A percentile compares a stretch with the other conserved stretches of the same genome.
Conservation (phyloP, 306 rosid genomes). For the Fragaria nilgerrensis region DNA sequence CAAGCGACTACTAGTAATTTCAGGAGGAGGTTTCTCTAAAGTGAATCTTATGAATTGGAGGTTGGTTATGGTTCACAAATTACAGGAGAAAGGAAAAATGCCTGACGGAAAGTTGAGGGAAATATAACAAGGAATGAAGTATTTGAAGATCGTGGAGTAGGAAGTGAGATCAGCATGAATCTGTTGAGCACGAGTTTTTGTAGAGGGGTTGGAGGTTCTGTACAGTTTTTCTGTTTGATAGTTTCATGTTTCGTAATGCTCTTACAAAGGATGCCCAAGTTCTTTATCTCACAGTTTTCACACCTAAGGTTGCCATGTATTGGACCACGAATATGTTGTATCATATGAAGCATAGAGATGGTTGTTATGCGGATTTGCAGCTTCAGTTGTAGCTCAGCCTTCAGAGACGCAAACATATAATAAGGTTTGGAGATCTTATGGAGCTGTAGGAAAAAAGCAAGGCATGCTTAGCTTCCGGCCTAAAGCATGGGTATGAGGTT, state of each 20-base stretch:
- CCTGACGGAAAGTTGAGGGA: slow-evolving; percentile 2
- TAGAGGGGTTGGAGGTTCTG: slow-evolving; percentile 40
- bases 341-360: slow-evolving; percentile 18
- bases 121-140: not conserved
- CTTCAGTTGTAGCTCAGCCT: slow-evolving; percentile 19
- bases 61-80: slow-evolving; percentile 16
- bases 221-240: slow-evolving; percentile 35
- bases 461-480: slow-evolving; percentile 12
- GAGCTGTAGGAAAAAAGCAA: slow-evolving; percentile 25
- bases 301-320: not conserved
- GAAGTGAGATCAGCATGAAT: slow-evolving; percentile 23
- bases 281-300: slow-evolving; percentile 4
- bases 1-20: slow-evolving; percentile 83
- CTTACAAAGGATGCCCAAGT: slow-evolving; percentile 17
- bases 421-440: slow-evolving; percentile 24
- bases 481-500: slow-evolving; percentile 29
- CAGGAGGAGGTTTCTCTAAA: slow-evolving; percentile 63
- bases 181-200: slow-evolving; percentile 37
- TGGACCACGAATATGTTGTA: slow-evolving; percentile 11
- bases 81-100: not conserved
- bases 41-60: slow-evolving; percentile 15
- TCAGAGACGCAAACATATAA: slow-evolving; percentile 22
- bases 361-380: slow-evolving; percentile 15
- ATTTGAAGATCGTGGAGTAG: not conserved
- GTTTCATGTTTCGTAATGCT: slow-evolving; percentile 29